Base-by-base conservation (phyloP, 208 protist genomes). In the Leptomonas pyrrhocoris region DNA sequence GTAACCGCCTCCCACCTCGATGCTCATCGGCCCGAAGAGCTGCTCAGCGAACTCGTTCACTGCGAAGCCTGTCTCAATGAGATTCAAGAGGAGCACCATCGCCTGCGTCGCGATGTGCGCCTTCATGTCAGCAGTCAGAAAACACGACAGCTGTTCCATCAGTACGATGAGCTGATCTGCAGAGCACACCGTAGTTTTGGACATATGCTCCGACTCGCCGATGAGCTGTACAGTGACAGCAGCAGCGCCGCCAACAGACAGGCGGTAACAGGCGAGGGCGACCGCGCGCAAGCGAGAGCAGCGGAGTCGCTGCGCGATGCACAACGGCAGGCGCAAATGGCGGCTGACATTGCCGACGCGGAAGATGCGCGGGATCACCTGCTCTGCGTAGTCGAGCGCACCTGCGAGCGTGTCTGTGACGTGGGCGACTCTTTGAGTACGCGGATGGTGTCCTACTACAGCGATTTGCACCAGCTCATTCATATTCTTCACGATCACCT, bases 91-190 rank as follows among this genome's bases (percentile, higher is more conserved):
- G 74, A 86, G 45, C 74, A 89, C 64, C 74, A 90, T 9, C 57
- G 73, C 30, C 81, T 96, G 25, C 86, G 87, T 6, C 80, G 83
- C 57, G 85, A 94, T 50, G 85, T 93, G 13, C 84, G 87, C 18
- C 76, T 93, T 19, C 81, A 81, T 51, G 80, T 96, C n/a, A 90
- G 79, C 31, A 92, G 87, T 28, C 85, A 79, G 54, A 79, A 68
- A 30, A 85, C 76, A 40, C 68, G 92, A 25, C 79, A 91, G 64
- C 54, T 96, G 42, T 93, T 91, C 73, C 62, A 72, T 12, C 56
- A 73, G 27, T 96, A 94, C 69, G 86, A 93, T 58, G 74, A 80
- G 23, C 58, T 96, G 6, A 64, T 86, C 46, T 40, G 46, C 12
- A 48, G 62, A n/a, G 51, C 69, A 11, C 63, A 92, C 31, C 53